These are phyloP conservation scores for Geotrichum aggregatum DNA, from an alignment of 1,139 yeast genomes.

Conservation along the genomic window DNA sequence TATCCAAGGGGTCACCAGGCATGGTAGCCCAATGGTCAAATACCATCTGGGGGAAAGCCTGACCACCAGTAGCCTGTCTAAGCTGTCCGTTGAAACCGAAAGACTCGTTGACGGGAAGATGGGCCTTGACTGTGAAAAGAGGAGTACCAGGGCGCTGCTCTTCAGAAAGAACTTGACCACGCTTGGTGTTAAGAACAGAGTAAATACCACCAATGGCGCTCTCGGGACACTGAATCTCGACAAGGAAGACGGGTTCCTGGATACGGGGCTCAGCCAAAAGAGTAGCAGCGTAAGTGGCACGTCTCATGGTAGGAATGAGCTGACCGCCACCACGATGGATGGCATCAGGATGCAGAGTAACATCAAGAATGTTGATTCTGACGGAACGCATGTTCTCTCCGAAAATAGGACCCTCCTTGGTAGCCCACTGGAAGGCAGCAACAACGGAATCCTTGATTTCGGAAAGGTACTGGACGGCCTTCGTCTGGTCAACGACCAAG, in stretches of 20 bases:
- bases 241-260: conserved; percentile 99
- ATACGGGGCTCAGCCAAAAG: conserved; percentile 98
- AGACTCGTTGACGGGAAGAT: conserved; percentile 99
- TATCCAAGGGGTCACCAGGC: conserved; percentile 90
- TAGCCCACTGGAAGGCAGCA: conserved; percentile 99
- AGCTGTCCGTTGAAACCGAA: conserved; percentile 99
- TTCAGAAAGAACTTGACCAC: conserved; percentile 99
- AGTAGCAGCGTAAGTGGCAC: conserved; percentile 98
- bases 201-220: conserved; percentile 99
- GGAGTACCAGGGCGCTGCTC: conserved; percentile 99
- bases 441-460: conserved; percentile 99
- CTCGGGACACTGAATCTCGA: conserved; percentile 99
- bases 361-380: conserved; percentile 98
- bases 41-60: conserved; percentile 99
- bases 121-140: conserved; percentile 97
- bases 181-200: conserved; percentile 98
- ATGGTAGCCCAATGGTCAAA: conserved; percentile 96
- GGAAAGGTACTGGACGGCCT: conserved; percentile 98
- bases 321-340: conserved; percentile 99
- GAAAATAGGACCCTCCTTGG: conserved; percentile 98
- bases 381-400: conserved; percentile 96
- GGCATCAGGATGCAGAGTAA: conserved; percentile 99
- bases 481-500: conserved; percentile 98
- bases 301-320: conserved; percentile 99
- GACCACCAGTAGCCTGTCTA: conserved; percentile 99